Percentiles rank a stretch among this genome's conserved stretches.
Evolutionary conservation across 225 moss, liverwort and hornwort genomes (phyloP).

Genomic region (Bryoerythrophyllum caledonicum): DNA sequence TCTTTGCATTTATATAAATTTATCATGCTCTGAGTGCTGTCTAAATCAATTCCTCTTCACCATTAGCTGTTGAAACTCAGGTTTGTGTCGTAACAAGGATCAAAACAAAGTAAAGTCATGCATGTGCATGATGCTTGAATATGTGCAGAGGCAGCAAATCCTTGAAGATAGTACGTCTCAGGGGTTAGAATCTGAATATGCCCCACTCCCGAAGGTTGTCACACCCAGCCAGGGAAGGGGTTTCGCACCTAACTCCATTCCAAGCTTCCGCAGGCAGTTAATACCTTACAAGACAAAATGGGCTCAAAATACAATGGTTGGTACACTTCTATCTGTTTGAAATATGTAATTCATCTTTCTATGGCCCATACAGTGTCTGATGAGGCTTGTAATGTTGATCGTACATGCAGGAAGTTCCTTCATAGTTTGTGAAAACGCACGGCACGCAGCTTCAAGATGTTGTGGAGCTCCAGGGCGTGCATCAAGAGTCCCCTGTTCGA

Average conservation of each 20-base stretch:
- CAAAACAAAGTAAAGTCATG: no score
- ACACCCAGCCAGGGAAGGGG: no score
- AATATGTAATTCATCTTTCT: no score
- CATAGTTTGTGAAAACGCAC: not conserved
- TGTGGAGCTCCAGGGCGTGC: slow-evolving; percentile 24
- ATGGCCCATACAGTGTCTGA: no score
- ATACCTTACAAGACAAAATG: no score
- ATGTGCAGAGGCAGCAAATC: not conserved
- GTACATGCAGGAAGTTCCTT: slow-evolving; percentile 12
- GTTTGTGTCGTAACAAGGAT: no score
- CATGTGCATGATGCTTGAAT: not conserved
- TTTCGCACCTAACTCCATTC: not conserved
- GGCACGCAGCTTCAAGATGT: not conserved
- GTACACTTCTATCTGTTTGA: not conserved
- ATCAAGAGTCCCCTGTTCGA: slow-evolving; percentile 18
- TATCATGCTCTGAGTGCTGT: no score
- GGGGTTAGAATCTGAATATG: not conserved
- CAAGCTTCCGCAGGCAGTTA: slow-evolving; percentile 13
- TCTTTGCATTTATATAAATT: no score
- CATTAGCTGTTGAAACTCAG: no score
- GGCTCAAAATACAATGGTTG: not conserved
- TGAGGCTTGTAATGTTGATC: no score
- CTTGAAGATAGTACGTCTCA: not conserved
- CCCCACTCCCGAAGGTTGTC: no score
- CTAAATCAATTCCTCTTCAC: no score